These are phyloP conservation scores for Rhodotorula sp. DNA, from an alignment of 1,284 basidiomycete species.

Conservation along the genomic window DNA sequence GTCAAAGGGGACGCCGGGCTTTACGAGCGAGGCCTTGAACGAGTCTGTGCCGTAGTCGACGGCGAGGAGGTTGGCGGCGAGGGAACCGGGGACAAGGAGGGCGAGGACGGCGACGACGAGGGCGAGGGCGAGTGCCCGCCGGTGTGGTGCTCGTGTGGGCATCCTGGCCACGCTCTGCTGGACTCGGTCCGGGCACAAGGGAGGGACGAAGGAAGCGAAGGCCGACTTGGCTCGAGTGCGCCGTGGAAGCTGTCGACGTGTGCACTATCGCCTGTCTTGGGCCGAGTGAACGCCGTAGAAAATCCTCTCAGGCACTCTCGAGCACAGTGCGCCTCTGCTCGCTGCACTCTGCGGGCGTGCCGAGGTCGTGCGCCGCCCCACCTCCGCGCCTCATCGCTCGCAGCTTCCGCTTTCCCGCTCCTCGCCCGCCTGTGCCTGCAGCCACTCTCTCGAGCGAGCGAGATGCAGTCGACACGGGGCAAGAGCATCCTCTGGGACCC, in stretches of 20 bases:
- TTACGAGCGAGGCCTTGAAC: slow-evolving; percentile 94
- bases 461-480: slow-evolving; percentile 17
- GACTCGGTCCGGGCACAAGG: background rate
- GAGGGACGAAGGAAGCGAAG: too few relatives aligned
- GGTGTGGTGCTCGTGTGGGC: background rate
- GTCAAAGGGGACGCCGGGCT: slow-evolving; percentile 93
- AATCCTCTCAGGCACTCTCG: too few relatives aligned
- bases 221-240: too few relatives aligned
- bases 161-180: background rate
- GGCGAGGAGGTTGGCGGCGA: slow-evolving; percentile 64
- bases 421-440: too few relatives aligned
- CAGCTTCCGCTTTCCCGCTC: background rate
- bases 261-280: too few relatives aligned
- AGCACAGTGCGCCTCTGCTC: too few relatives aligned
- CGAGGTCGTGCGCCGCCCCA: background rate
- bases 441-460: too few relatives aligned
- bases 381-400: background rate
- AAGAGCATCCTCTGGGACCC: slow-evolving; percentile 25
- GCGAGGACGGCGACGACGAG: background rate
- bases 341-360: too few relatives aligned
- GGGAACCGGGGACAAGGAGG: background rate
- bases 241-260: too few relatives aligned
- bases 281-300: too few relatives aligned
- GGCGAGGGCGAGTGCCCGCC: background rate
- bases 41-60: slow-evolving; percentile 96